phyloP scores from a whole-genome alignment of 495 filamentous ascomycete genomes.

The Podospora appendiculata region DNA sequence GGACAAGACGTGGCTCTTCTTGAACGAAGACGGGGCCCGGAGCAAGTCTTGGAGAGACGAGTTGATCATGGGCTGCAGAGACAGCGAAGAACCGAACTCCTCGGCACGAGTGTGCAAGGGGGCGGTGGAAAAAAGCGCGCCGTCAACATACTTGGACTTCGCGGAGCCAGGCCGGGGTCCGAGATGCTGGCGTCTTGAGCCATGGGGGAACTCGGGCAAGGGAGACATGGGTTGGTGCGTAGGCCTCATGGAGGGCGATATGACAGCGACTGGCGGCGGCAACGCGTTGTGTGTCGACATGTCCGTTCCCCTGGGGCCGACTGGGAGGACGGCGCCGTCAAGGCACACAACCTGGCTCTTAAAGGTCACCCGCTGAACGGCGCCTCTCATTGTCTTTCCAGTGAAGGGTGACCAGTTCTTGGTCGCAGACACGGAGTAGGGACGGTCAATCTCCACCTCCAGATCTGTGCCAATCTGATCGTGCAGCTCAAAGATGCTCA shows the following conservation, averaged over 20 bases:
- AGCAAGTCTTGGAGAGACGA: constrained; percentile 59
- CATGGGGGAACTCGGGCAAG: constrained; percentile 16
- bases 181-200: constrained; percentile 12
- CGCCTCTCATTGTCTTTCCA: constrained; percentile 62
- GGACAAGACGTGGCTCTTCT: constrained; percentile 76
- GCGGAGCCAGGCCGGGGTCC: constrained; percentile 11
- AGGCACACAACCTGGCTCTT: constrained; percentile 69
- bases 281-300: constrained; percentile 65
- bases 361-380: constrained; percentile 74
- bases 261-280: constrained; percentile 33
- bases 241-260: constrained; percentile 49
- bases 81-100: constrained; percentile 49
- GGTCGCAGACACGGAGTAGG: constrained; percentile 49
- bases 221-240: constrained; percentile 30
- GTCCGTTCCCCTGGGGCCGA: constrained; percentile 57
- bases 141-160: constrained; percentile 5
- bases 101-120: constrained; percentile 21
- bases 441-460: constrained; percentile 67
- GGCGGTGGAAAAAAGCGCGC: constrained; percentile 3
- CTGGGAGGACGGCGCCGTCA: constrained; percentile 55
- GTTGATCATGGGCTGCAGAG: constrained; percentile 21
- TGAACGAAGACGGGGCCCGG: constrained; percentile 68
- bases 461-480: constrained; percentile 68
- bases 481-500: constrained; percentile 79
- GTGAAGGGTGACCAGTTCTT: constrained; percentile 67